Percentiles rank a stretch among this genome's conserved stretches.
Conservation (phyloP, 2,329 filamentous ascomycete species). For the Dactylellina haptotyla region DNA sequence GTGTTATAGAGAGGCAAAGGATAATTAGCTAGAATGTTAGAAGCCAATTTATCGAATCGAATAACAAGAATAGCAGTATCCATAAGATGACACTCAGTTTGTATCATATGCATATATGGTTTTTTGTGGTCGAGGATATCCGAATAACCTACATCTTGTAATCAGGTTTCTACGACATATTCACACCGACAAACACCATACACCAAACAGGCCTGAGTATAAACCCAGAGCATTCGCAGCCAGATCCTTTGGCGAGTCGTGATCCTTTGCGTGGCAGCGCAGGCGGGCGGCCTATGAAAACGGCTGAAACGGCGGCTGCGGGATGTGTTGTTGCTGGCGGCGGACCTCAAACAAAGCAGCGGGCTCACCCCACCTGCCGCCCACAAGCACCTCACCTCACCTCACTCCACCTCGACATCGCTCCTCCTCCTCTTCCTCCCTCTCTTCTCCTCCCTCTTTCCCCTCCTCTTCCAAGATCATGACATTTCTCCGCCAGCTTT, state of each 20-base stretch:
- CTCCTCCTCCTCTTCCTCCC: not conserved
- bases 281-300: not conserved
- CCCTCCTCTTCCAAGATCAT: not conserved
- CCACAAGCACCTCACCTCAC: slow-evolving; percentile 23
- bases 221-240: not conserved
- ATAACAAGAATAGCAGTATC: too few species aligned
- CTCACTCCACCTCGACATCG: slow-evolving; percentile 12
- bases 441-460: not conserved
- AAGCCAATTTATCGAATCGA: too few species aligned
- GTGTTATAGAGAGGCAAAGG: too few species aligned
- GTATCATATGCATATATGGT: too few species aligned
- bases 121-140: too few species aligned
- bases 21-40: too few species aligned
- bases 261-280: slow-evolving; percentile 7
- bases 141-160: too few species aligned
- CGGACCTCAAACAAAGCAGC: slow-evolving; percentile 8
- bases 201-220: too few species aligned
- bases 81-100: too few species aligned
- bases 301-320: not conserved
- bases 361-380: not conserved
- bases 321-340: slow-evolving; percentile 12
- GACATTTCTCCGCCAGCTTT: too few species aligned
- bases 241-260: not conserved
- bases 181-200: too few species aligned
- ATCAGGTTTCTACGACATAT: too few species aligned